A percentile compares a stretch with the other conserved stretches of the same genome.
Evolutionary conservation across 495 filamentous ascomycete species (phyloP).

Genomic region (Penicillium bialowiezense): DNA sequence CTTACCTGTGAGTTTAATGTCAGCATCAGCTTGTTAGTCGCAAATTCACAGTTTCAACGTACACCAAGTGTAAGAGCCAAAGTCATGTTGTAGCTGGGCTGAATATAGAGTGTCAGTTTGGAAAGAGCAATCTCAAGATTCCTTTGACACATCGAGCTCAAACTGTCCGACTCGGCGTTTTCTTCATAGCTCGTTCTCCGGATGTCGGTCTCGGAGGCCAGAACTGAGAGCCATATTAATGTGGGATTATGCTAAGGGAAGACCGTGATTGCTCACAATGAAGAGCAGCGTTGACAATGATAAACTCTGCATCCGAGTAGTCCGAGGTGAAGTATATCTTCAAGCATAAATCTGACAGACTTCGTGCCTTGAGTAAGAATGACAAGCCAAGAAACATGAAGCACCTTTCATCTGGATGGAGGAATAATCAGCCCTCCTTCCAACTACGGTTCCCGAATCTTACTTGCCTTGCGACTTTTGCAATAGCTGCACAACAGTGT

Average conservation of each 20-base stretch:
- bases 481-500: neutral
- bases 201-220: no score
- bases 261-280: conserved; percentile 4
- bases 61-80: conserved; percentile 6
- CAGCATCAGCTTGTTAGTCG: no score
- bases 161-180: neutral
- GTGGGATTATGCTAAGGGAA: no score
- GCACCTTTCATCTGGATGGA: no score
- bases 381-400: no score
- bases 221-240: no score
- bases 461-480: conserved; percentile 5
- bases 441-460: no score
- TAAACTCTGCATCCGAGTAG: conserved; percentile 9
- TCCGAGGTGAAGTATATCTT: conserved; percentile 8
- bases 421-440: no score
- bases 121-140: conserved; percentile 9
- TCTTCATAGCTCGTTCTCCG: neutral
- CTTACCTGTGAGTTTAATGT: neutral
- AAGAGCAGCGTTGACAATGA: conserved; percentile 5
- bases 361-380: neutral
- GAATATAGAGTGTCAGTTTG: neutral
- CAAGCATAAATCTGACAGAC: conserved; percentile 7
- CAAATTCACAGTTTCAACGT: neutral
- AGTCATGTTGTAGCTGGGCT: conserved; percentile 6
- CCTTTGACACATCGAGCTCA: neutral